These are phyloP conservation scores for Cenococcum geophilum DNA, from an alignment of 495 filamentous ascomycete genomes.

Conservation along the genomic window DNA sequence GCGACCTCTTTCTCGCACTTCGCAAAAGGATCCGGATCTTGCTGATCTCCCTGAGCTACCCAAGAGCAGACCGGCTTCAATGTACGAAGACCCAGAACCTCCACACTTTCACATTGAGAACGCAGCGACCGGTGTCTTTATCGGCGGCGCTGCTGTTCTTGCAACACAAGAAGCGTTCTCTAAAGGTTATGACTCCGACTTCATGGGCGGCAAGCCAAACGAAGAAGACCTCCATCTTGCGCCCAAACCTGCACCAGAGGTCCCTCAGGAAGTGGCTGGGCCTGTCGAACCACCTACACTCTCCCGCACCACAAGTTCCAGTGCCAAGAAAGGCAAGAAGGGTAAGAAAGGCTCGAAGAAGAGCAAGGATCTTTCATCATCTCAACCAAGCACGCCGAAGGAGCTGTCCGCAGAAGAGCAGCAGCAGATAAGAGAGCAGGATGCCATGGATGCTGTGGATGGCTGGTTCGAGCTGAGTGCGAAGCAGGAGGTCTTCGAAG, in stretches of 20 bases:
- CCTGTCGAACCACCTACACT: constrained; percentile 17
- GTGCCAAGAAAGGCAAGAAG: constrained; percentile 29
- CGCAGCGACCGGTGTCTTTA: neutral
- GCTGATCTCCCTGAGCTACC: too few relatives aligned
- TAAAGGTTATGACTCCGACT: constrained; percentile 22
- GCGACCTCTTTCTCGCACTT: too few relatives aligned
- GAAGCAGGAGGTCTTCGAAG: constrained; percentile 3
- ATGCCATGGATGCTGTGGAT: constrained; percentile 18
- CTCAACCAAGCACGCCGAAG: constrained; percentile 6
- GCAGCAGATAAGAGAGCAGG: constrained; percentile 19
- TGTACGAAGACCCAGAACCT: too few relatives aligned
- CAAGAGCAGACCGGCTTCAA: too few relatives aligned
- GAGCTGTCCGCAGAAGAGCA: constrained; percentile 21
- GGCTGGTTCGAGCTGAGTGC: constrained; percentile 17
- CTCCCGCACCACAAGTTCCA: constrained; percentile 14
- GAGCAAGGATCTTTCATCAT: constrained; percentile 16
- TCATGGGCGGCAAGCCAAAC: constrained; percentile 28
- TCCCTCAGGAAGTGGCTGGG: constrained; percentile 8
- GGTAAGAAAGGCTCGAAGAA: constrained; percentile 28
- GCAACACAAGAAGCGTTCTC: neutral
- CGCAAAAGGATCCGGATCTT: too few relatives aligned
- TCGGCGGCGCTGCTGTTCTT: constrained; percentile 4
- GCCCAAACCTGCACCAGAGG: constrained; percentile 3
- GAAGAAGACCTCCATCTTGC: constrained; percentile 22
- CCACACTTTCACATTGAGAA: neutral